Percentiles rank a stretch among this genome's conserved stretches.
Conservation (phyloP, 2,329 filamentous ascomycete species). For the Sarocladium oryzae region DNA sequence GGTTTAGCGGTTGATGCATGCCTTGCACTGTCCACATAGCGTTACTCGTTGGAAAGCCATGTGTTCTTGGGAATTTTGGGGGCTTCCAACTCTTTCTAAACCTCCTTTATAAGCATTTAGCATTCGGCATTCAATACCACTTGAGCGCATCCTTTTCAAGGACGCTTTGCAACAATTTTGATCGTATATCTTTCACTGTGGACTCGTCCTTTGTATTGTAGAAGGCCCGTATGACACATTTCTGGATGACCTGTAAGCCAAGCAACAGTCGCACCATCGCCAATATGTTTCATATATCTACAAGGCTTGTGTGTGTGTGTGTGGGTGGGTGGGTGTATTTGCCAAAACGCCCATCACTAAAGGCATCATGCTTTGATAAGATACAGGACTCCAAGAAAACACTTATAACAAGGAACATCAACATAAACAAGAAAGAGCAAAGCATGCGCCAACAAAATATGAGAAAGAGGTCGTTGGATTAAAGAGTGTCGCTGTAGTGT, state of each 20-base stretch:
- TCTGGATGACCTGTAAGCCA: not conserved
- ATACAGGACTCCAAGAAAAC: too few species aligned
- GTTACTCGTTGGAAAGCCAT: not conserved
- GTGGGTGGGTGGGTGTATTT: too few species aligned
- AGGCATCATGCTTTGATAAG: too few species aligned
- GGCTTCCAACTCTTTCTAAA: not conserved
- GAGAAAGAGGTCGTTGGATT: conserved; percentile 1
- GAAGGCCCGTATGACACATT: too few species aligned
- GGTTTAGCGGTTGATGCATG: conserved; percentile 82
- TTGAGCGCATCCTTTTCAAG: too few species aligned
- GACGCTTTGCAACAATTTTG: too few species aligned
- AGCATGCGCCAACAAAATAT: not conserved
- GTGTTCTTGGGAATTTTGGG: conserved; percentile 4
- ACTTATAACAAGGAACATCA: not conserved
- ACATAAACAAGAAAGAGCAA: conserved; percentile 5
- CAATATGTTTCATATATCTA: not conserved
- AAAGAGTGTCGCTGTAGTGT: not conserved
- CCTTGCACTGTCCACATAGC: conserved; percentile 56
- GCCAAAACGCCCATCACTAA: too few species aligned
- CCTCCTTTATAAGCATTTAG: too few species aligned
- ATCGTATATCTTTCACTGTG: too few species aligned
- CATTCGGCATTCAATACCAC: too few species aligned
- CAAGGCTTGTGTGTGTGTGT: not conserved
- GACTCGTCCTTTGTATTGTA: not conserved
- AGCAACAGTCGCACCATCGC: too few species aligned